Conservation (phyloP, 106 monocot genomes). For the Acanthochlamys bracteata region DNA sequence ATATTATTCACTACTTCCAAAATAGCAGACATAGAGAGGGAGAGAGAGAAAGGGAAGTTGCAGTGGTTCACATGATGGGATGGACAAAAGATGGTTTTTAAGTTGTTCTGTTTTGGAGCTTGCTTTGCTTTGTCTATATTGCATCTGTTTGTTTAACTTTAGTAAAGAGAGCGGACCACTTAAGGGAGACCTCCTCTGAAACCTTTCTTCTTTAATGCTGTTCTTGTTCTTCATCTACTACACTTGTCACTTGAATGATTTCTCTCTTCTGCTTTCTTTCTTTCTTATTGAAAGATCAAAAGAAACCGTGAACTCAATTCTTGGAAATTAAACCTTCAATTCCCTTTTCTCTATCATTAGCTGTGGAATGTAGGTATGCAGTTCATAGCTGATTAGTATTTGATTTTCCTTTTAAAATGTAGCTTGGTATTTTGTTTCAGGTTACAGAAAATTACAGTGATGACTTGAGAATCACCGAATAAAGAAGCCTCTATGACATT, state of each 20-base stretch:
- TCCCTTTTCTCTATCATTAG: no score
- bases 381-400: no score
- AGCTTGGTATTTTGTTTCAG: no score
- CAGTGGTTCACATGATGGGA: slow-evolving; percentile 18
- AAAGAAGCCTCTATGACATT: slow-evolving; percentile 2
- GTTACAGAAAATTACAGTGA: no score
- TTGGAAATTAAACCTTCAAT: no score
- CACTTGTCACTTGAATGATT: not conserved
- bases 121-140: no score
- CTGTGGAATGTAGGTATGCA: no score
- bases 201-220: slow-evolving; percentile 2
- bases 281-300: no score
- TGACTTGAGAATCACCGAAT: slow-evolving; percentile 1
- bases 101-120: slow-evolving; percentile 2
- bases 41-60: slow-evolving; percentile 6
- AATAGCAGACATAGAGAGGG: slow-evolving; percentile 1
- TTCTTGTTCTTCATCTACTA: not conserved
- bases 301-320: no score
- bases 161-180: slow-evolving; percentile 4
- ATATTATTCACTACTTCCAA: slow-evolving; percentile 28
- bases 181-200: not conserved
- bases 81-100: slow-evolving; percentile 19
- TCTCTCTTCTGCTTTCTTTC: no score
- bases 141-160: not conserved
- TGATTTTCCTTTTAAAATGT: no score